Evolutionary conservation across 2,329 filamentous ascomycete species (phyloP).

Genomic region (Colletotrichum camelliae): DNA sequence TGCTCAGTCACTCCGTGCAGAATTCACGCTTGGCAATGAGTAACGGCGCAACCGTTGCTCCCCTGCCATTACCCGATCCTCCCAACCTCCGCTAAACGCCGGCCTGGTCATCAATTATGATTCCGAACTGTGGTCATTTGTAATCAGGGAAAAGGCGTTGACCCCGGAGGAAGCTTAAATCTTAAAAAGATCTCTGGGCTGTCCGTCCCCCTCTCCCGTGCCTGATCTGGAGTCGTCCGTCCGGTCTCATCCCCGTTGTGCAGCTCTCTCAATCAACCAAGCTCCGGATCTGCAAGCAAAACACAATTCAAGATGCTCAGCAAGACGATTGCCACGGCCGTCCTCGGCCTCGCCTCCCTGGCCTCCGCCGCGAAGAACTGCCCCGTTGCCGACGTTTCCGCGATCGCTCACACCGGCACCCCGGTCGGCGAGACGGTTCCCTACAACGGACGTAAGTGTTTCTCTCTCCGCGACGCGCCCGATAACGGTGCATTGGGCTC

Average conservation of each 20-base stretch:
- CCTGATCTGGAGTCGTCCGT: neutral
- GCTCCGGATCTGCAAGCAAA: neutral
- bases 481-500: neutral
- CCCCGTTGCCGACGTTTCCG: constrained; percentile 10
- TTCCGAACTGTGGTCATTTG: neutral
- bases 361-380: neutral
- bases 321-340: neutral
- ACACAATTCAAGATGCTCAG: constrained; percentile 7
- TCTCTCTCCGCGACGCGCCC: neutral
- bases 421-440: constrained; percentile 4
- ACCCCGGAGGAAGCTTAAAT: neutral
- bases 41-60: neutral
- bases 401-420: constrained; percentile 13
- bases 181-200: neutral
- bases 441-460: constrained; percentile 9
- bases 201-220: neutral
- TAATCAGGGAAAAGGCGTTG: neutral
- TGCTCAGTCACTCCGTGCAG: neutral
- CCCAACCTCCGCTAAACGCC: neutral
- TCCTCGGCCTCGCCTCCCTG: constrained; percentile 4
- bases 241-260: neutral
- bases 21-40: neutral
- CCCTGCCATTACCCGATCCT: neutral
- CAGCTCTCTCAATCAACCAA: neutral
- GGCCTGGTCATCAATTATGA: neutral